These are phyloP conservation scores for Trametopsis cervina DNA, from an alignment of 768 basidiomycete genomes.

Conservation along the genomic window DNA sequence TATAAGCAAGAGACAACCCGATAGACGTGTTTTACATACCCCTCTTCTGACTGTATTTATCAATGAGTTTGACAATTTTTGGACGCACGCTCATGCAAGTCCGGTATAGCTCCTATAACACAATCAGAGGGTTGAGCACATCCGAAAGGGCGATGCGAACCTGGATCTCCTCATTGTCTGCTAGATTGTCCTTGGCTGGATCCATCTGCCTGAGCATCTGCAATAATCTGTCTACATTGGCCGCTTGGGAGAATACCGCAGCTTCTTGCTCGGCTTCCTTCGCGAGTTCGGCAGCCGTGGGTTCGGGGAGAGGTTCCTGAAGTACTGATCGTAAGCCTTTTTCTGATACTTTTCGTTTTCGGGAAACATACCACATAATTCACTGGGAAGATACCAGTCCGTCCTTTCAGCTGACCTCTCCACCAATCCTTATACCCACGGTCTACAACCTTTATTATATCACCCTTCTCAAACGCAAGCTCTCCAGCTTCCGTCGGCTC, in stretches of 20 bases:
- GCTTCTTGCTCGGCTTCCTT: slow-evolving; percentile 85
- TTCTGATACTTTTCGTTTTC: too few species aligned
- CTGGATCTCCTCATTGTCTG: slow-evolving; percentile 88
- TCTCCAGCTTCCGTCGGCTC: slow-evolving; percentile 85
- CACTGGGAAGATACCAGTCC: slow-evolving; percentile 94
- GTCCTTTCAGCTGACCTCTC: slow-evolving; percentile 84
- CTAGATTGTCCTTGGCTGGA: slow-evolving; percentile 72
- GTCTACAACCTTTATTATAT: slow-evolving; percentile 92
- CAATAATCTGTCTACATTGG: slow-evolving; percentile 75
- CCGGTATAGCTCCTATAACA: slow-evolving; percentile 75
- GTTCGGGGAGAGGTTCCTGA: slow-evolving; percentile 82
- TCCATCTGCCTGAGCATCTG: slow-evolving; percentile 70
- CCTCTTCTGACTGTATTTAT: slow-evolving; percentile 95
- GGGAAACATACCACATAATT: slow-evolving; percentile 80
- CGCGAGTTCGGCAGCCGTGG: slow-evolving; percentile 66
- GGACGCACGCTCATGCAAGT: slow-evolving; percentile 84
- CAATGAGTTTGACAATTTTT: slow-evolving; percentile 93
- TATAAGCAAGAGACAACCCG: neutral
- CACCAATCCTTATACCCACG: slow-evolving; percentile 96
- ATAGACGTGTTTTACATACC: slow-evolving; percentile 24
- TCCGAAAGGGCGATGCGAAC: slow-evolving; percentile 29
- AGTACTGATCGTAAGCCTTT: neutral
- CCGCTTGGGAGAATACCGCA: slow-evolving; percentile 80
- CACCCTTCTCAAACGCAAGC: slow-evolving; percentile 85
- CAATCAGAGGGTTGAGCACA: slow-evolving; percentile 9